These are phyloP conservation scores for Dioscorea alata DNA, from an alignment of 106 monocot genomes.

Conservation along the genomic window DNA sequence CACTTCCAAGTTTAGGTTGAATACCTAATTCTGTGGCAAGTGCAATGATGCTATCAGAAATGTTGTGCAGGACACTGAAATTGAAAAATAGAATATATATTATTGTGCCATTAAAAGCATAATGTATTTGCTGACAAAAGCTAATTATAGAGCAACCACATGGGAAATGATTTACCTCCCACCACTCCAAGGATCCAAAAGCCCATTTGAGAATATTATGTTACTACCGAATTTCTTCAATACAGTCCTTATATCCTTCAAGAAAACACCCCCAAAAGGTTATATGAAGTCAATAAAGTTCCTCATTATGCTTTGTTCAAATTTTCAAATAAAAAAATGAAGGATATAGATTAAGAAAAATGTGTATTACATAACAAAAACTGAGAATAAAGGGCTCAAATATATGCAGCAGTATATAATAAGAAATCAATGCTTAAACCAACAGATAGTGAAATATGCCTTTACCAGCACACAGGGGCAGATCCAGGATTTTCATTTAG, in stretches of 20 bases:
- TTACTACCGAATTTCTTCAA: slow-evolving; percentile 87
- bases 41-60: slow-evolving; percentile 71
- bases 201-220: slow-evolving; percentile 94
- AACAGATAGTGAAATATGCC: too few species aligned
- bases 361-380: too few species aligned
- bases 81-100: neutral
- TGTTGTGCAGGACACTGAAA: slow-evolving; percentile 73
- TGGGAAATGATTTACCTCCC: slow-evolving; percentile 49
- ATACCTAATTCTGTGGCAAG: slow-evolving; percentile 80
- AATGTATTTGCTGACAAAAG: neutral
- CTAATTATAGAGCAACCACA: neutral
- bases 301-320: too few species aligned
- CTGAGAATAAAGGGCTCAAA: too few species aligned
- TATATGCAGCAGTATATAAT: too few species aligned
- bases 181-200: slow-evolving; percentile 96
- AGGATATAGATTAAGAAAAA: too few species aligned
- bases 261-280: neutral
- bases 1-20: neutral
- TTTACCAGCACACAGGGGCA: too few species aligned
- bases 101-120: neutral
- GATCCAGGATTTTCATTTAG: too few species aligned
- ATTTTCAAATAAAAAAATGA: too few species aligned
- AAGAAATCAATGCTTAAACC: too few species aligned
- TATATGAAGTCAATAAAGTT: too few species aligned
- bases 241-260: slow-evolving; percentile 49